Evolutionary conservation across 352 stramenopile species (phyloP).

Genomic region (Pythium guiyangense): DNA sequence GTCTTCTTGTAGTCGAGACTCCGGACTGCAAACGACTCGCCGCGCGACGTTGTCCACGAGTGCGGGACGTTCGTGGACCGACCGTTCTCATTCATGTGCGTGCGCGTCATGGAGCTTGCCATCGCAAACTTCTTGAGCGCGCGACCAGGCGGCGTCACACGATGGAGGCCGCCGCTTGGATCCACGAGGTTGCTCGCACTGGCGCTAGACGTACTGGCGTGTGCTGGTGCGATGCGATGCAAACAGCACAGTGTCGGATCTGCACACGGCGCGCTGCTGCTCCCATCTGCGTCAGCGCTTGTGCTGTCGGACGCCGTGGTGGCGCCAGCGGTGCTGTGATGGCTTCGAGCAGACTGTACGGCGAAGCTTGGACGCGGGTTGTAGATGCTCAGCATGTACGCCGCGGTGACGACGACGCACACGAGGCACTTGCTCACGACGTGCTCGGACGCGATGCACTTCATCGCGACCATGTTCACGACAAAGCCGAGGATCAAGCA

Average conservation of each 20-base stretch:
- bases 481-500: constrained; percentile 75
- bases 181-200: neutral
- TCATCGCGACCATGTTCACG: constrained; percentile 70
- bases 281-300: constrained; percentile 11
- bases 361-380: constrained; percentile 23
- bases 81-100: constrained; percentile 38
- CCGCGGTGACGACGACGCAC: constrained; percentile 39
- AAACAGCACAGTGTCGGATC: constrained; percentile 49
- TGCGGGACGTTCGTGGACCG: constrained; percentile 51
- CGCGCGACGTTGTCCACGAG: constrained; percentile 38
- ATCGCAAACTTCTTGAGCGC: constrained; percentile 44
- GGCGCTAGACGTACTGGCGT: neutral
- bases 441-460: constrained; percentile 58
- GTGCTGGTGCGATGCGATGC: constrained; percentile 23
- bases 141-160: constrained; percentile 4
- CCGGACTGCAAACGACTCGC: constrained; percentile 65
- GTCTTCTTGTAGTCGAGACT: constrained; percentile 80
- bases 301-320: neutral
- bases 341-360: neutral
- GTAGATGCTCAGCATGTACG: constrained; percentile 54
- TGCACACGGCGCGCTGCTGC: constrained; percentile 19
- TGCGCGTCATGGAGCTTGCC: constrained; percentile 48
- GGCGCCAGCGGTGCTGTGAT: neutral
- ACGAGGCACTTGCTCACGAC: constrained; percentile 62
- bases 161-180: neutral